Evolutionary conservation across 805 yeast species (phyloP), one percentile per base, ranked within the genome.

Genomic region (Tetrapisispora nanseiensis): DNA sequence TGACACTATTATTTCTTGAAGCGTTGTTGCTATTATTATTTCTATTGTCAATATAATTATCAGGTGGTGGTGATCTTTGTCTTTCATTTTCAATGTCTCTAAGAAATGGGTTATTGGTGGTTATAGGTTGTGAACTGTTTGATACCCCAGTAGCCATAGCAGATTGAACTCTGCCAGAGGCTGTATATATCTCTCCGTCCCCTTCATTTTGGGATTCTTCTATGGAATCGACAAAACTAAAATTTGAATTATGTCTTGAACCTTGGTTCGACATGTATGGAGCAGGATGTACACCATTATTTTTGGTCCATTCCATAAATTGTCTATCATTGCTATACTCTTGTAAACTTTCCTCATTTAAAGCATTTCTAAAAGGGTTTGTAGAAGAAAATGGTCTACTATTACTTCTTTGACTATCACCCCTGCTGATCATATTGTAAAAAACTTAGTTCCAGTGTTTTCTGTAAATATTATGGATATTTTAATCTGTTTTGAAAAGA

Each of bases 341-440:
- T 30, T 45, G 48, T 24, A 54, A 40, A 26, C 63, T 58, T n/a
- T 56, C 40, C 29, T 56, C 64, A 34, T 39, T 46, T 33, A 68
- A 54, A 6, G 69, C 70, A 42, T 68, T 67, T 54, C 90, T 71
- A 60, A 82, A 82, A n/a, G 90, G 90, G 51, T 82, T 82, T 57
- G 79, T 79, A 3, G 78, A 67, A 6, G 87, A 80, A 41, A 78
- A 65, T 2, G 69, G 72, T 49, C 71, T 63, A 24, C 41, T 43
- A 19, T 38, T 37, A 5, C 51, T 46, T 9, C 51, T 45, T 40
- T 59, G 59, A 34, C 51, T 47, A 24, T 48, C 45, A n/a, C 51
- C 29, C 39, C 57, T 45, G 23, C 50, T 46, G 35, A 47, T 47
- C 57, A 52, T 52, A 19, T 19, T 36, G 15, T 29, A 4, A 11